These are phyloP conservation scores for Poterioochromonas sp. DNA, from an alignment of 352 stramenopile species.

Conservation along the genomic window DNA sequence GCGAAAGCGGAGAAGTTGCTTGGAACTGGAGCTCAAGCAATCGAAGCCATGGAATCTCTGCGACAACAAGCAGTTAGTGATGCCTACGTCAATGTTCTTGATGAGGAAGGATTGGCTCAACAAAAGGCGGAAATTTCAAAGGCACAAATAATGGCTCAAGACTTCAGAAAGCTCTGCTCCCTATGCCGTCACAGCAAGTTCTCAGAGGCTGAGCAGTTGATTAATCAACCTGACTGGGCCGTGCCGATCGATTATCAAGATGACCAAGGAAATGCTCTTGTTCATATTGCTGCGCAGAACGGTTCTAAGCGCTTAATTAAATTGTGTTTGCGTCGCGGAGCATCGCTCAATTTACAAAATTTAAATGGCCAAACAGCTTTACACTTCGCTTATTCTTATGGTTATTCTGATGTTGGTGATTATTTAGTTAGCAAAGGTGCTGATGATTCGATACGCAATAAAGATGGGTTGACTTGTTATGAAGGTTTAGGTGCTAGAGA, in stretches of 20 bases:
- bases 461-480: conserved; percentile 85
- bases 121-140: conserved; percentile 63
- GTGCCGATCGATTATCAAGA: conserved; percentile 81
- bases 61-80: conserved; percentile 15
- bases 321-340: conserved; percentile 75
- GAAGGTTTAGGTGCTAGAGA: conserved; percentile 75
- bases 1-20: conserved; percentile 44
- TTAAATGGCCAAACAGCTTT: conserved; percentile 79
- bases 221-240: conserved; percentile 75
- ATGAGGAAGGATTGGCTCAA: conserved; percentile 45
- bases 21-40: not conserved
- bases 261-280: conserved; percentile 72
- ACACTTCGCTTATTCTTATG: conserved; percentile 84
- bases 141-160: conserved; percentile 64
- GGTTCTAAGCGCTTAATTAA: conserved; percentile 89
- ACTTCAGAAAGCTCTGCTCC: conserved; percentile 77
- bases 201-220: conserved; percentile 65
- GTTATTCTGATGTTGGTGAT: conserved; percentile 80
- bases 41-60: conserved; percentile 29
- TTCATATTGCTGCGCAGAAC: conserved; percentile 85
- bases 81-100: conserved; percentile 41
- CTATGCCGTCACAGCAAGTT: conserved; percentile 77
- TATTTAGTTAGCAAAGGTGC: conserved; percentile 89
- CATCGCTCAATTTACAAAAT: conserved; percentile 84
- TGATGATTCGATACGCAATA: conserved; percentile 74